Evolutionary conservation across 352 stramenopile genomes (phyloP).

Genomic region (Pythium graminicola): DNA sequence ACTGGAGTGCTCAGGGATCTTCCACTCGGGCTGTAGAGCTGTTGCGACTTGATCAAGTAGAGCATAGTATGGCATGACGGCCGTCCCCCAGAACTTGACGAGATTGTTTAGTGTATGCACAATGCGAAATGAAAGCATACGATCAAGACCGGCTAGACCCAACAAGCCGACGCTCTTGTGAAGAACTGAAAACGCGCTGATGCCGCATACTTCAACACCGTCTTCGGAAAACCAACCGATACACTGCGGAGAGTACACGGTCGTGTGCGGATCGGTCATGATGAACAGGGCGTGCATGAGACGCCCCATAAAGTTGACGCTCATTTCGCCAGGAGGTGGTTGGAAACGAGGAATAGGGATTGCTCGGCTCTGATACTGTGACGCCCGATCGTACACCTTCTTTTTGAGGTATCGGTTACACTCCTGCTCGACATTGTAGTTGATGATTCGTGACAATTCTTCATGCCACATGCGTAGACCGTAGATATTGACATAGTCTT

Average conservation of each 20-base stretch:
- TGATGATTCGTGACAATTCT: slow-evolving; percentile 92
- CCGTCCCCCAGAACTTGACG: slow-evolving; percentile 89
- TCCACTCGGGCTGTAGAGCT: slow-evolving; percentile 84
- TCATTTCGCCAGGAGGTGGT: slow-evolving; percentile 73
- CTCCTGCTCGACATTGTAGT: slow-evolving; percentile 95
- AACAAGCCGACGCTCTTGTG: slow-evolving; percentile 89
- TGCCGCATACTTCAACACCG: slow-evolving; percentile 83
- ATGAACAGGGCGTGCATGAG: slow-evolving; percentile 89
- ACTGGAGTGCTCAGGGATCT: slow-evolving; percentile 79
- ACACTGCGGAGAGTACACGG: slow-evolving; percentile 89
- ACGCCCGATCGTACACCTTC: slow-evolving; percentile 88
- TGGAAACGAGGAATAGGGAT: slow-evolving; percentile 92
- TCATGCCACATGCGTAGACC: slow-evolving; percentile 95
- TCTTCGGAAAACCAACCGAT: slow-evolving; percentile 90
- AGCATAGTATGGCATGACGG: slow-evolving; percentile 85
- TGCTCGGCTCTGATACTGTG: slow-evolving; percentile 86
- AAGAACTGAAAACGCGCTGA: slow-evolving; percentile 84
- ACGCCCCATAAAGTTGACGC: slow-evolving; percentile 92
- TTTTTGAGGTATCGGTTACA: slow-evolving; percentile 94
- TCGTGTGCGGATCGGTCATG: slow-evolving; percentile 89
- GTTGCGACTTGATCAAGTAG: slow-evolving; percentile 84
- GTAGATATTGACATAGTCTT: slow-evolving; percentile 95
- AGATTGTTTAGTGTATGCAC: slow-evolving; percentile 92
- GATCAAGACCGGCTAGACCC: slow-evolving; percentile 88
- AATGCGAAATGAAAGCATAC: slow-evolving; percentile 90